phyloP scores from a whole-genome alignment of 768 basidiomycete genomes.

The Russula emetica region DNA sequence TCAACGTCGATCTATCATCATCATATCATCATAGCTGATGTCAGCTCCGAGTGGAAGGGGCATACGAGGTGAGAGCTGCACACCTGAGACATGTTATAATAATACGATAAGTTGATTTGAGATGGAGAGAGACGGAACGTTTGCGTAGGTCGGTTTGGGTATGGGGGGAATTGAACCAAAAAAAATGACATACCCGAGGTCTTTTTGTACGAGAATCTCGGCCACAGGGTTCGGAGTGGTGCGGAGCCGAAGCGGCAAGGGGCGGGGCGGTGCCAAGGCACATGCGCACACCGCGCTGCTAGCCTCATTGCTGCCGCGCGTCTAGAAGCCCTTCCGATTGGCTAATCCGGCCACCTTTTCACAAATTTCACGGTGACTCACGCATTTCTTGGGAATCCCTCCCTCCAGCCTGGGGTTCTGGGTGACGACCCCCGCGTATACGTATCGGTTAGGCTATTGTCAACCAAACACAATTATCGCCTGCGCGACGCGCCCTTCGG shows the following conservation, averaged over 20 bases:
- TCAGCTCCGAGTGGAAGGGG: not conserved
- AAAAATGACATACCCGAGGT: not conserved
- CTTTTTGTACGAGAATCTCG: conserved; percentile 15
- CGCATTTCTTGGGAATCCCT: too few relatives aligned
- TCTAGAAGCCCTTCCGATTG: not conserved
- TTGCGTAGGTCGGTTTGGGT: not conserved
- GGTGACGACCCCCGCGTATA: too few relatives aligned
- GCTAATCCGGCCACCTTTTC: not conserved
- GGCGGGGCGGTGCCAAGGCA: not conserved
- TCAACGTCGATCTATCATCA: conserved; percentile 15
- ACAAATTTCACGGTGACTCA: too few relatives aligned
- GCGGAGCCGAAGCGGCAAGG: not conserved
- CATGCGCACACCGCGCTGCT: conserved; percentile 13
- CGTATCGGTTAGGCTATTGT: too few relatives aligned
- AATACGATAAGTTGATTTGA: not conserved
- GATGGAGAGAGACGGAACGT: not conserved
- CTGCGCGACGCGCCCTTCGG: too few relatives aligned
- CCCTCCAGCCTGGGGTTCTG: too few relatives aligned
- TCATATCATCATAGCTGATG: not conserved
- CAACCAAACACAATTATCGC: too few relatives aligned
- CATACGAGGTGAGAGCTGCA: not conserved
- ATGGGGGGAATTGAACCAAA: not conserved
- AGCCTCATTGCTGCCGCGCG: conserved; percentile 12
- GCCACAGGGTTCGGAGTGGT: conserved; percentile 3
- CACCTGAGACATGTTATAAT: conserved; percentile 17